Percentiles rank a stretch among this genome's conserved stretches.
These are phyloP conservation scores for Tagetes patula DNA, from an alignment of 129 eudicot genomes.

Conservation along the genomic window DNA sequence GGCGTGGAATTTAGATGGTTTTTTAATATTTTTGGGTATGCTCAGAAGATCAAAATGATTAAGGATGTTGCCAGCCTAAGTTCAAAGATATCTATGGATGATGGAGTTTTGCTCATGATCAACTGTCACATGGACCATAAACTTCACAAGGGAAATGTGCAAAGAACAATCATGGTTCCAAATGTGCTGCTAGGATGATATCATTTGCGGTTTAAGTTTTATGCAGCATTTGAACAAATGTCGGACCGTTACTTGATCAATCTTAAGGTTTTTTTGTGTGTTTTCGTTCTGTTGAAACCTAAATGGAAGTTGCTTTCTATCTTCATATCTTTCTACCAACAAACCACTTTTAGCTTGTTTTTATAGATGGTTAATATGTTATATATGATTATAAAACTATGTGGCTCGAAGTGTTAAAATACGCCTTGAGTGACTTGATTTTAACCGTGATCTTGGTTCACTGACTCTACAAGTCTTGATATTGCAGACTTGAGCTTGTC, in stretches of 20 bases:
- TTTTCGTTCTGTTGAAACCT: neutral
- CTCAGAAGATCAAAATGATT: neutral
- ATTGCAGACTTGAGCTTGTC: neutral
- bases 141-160: neutral
- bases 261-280: neutral
- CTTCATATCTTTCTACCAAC: neutral
- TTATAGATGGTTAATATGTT: neutral
- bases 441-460: too few species aligned
- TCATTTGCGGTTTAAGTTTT: neutral
- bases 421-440: too few species aligned
- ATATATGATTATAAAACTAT: too few species aligned
- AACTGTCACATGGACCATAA: neutral
- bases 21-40: neutral
- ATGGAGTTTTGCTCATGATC: neutral
- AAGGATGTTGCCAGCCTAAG: neutral
- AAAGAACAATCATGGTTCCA: neutral
- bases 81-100: neutral
- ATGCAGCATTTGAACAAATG: constrained; percentile 9
- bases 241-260: neutral
- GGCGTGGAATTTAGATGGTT: constrained; percentile 40
- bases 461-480: neutral
- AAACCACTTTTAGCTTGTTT: neutral
- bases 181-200: neutral
- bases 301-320: constrained; percentile 16
- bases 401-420: too few species aligned